A percentile compares a stretch with the other conserved stretches of the same genome.
phyloP scores from a whole-genome alignment of 495 filamentous ascomycete species.

The Bathelium albidoporum region DNA sequence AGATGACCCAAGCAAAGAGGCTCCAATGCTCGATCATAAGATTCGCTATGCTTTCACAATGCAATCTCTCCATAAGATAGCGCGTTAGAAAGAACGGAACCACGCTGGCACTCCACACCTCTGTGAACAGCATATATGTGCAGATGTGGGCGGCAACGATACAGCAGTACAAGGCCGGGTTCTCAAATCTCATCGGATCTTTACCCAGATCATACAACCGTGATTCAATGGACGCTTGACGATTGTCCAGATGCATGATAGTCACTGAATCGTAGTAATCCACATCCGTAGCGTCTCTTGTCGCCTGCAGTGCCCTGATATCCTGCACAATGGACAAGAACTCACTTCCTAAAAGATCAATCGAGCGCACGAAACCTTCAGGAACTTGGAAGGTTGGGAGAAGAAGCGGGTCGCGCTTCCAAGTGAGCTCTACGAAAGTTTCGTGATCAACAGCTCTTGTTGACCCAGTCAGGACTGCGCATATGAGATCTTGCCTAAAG shows the following conservation, averaged over 20 bases:
- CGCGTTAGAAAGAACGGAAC: background rate
- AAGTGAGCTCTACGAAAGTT: background rate
- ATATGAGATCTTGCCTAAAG: background rate
- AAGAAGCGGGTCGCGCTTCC: background rate
- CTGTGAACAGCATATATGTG: background rate
- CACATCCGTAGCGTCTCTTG: background rate
- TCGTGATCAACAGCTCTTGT: background rate
- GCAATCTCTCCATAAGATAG: background rate
- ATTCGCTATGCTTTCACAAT: background rate
- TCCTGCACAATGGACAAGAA: background rate
- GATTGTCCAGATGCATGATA: background rate
- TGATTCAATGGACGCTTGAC: background rate
- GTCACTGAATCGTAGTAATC: background rate
- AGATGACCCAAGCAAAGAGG: background rate
- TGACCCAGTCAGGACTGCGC: background rate
- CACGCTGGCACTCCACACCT: background rate
- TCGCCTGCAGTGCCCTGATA: background rate
- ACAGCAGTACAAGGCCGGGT: background rate
- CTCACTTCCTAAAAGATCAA: background rate
- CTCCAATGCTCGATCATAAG: background rate
- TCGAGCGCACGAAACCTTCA: background rate
- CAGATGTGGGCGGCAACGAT: background rate
- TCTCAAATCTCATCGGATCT: background rate
- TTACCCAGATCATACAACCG: background rate
- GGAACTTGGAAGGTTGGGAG: background rate